These are phyloP conservation scores for Colletotrichum endophyticum DNA, from an alignment of 2,329 filamentous ascomycete genomes.

Conservation along the genomic window DNA sequence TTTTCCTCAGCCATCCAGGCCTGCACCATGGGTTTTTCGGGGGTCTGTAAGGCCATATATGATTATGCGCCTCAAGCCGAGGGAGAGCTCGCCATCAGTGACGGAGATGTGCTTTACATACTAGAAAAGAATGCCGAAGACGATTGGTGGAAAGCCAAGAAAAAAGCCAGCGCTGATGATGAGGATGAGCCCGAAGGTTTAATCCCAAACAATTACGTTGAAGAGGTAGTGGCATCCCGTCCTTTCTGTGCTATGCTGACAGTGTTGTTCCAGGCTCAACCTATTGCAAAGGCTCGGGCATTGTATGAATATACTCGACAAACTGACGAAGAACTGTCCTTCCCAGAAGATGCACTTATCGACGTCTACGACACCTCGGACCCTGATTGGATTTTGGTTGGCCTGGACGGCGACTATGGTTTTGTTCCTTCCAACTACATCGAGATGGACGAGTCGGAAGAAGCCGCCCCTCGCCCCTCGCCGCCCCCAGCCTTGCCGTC, in stretches of 20 bases:
- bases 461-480: constrained; percentile 36
- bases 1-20: too few relatives aligned
- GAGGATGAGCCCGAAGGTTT: constrained; percentile 91
- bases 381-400: constrained; percentile 95
- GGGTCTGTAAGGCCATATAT: constrained; percentile 89
- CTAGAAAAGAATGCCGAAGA: constrained; percentile 79
- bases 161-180: constrained; percentile 81
- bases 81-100: constrained; percentile 82
- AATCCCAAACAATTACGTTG: constrained; percentile 93
- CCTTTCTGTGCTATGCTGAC: not conserved
- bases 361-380: constrained; percentile 90
- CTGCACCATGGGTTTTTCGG: constrained; percentile 81
- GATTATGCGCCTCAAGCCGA: constrained; percentile 89
- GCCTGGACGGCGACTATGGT: constrained; percentile 82
- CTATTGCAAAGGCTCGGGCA: constrained; percentile 74
- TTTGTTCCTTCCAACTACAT: constrained; percentile 98
- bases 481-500: constrained; percentile 36
- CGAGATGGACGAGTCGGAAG: constrained; percentile 62
- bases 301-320: constrained; percentile 98
- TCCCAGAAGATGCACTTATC: constrained; percentile 84
- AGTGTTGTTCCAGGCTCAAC: constrained; percentile 52
- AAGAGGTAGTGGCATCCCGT: constrained; percentile 67
- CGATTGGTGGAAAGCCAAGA: constrained; percentile 97
- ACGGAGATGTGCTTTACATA: constrained; percentile 89
- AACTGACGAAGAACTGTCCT: constrained; percentile 97